A percentile compares a stretch with the other conserved stretches of the same genome.
Conservation (phyloP, 495 filamentous ascomycete species). For the Eremomyces bilateralis region DNA sequence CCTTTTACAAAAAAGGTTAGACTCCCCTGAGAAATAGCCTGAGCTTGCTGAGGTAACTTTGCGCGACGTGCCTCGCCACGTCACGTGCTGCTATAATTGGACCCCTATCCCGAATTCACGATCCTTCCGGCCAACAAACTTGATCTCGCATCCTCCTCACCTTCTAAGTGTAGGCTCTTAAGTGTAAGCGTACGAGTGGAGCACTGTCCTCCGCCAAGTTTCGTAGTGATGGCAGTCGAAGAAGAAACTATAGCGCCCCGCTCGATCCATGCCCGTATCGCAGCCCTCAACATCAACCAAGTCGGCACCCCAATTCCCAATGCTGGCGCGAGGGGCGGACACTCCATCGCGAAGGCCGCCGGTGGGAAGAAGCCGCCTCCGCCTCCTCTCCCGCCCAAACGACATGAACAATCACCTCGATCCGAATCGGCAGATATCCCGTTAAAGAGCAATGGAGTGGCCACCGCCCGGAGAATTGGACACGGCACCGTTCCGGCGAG, state of each 20-base stretch:
- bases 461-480: slow-evolving; percentile 15
- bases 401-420: slow-evolving; percentile 16
- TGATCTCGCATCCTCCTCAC: too few relatives aligned
- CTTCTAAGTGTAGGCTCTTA: too few relatives aligned
- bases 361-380: slow-evolving; percentile 13
- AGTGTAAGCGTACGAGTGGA: too few relatives aligned
- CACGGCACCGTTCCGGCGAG: slow-evolving; percentile 26
- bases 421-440: slow-evolving; percentile 27
- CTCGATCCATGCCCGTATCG: slow-evolving; percentile 37
- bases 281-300: slow-evolving; percentile 34
- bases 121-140: too few relatives aligned
- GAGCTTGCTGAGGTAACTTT: too few relatives aligned
- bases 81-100: too few relatives aligned
- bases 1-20: too few relatives aligned
- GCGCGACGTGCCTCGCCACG: too few relatives aligned
- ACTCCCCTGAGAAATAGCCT: too few relatives aligned
- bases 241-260: slow-evolving; percentile 22
- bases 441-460: slow-evolving; percentile 18
- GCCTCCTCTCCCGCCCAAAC: slow-evolving; percentile 16
- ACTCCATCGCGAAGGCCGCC: slow-evolving; percentile 11
- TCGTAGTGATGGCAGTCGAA: slow-evolving; percentile 16
- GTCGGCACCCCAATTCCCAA: slow-evolving; percentile 22
- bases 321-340: slow-evolving; percentile 15
- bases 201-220: too few relatives aligned
- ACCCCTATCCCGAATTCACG: too few relatives aligned